These are phyloP conservation scores for Plasmodium relictum DNA, from an alignment of 169 alveolate genomes.

Conservation along the genomic window DNA sequence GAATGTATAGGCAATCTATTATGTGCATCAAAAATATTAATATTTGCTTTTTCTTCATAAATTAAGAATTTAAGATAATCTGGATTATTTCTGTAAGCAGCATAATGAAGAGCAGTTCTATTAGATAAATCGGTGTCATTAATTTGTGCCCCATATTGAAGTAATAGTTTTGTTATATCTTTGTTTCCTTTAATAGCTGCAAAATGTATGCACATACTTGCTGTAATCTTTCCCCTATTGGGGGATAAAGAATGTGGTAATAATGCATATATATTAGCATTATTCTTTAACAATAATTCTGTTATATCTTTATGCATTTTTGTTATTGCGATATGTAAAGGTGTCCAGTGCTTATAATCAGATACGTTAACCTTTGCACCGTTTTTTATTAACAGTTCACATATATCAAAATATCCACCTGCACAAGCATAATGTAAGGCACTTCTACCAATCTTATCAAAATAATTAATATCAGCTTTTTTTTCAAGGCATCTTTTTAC, in stretches of 20 bases:
- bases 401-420: constrained; percentile 85
- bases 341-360: constrained; percentile 90
- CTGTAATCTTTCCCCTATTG: constrained; percentile 86
- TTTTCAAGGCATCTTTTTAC: constrained; percentile 78
- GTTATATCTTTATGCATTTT: constrained; percentile 89
- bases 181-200: constrained; percentile 90
- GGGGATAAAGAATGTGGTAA: constrained; percentile 91
- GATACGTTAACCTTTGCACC: constrained; percentile 86
- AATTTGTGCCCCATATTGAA: constrained; percentile 84
- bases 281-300: constrained; percentile 80
- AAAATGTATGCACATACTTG: constrained; percentile 88
- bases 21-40: constrained; percentile 86
- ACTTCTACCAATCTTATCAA: constrained; percentile 90
- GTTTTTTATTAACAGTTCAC: constrained; percentile 80
- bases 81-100: constrained; percentile 85
- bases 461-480: constrained; percentile 82
- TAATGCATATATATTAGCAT: constrained; percentile 84
- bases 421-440: constrained; percentile 92
- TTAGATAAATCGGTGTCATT: constrained; percentile 87
- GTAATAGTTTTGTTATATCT: constrained; percentile 83
- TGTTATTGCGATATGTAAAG: constrained; percentile 89
- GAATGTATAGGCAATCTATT: constrained; percentile 92
- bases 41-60: constrained; percentile 86
- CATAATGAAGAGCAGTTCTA: constrained; percentile 90
- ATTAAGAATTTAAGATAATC: constrained; percentile 85